Base-by-base conservation (phyloP, 371 early-diverging fungal genomes). In the Mucor irregularis region DNA sequence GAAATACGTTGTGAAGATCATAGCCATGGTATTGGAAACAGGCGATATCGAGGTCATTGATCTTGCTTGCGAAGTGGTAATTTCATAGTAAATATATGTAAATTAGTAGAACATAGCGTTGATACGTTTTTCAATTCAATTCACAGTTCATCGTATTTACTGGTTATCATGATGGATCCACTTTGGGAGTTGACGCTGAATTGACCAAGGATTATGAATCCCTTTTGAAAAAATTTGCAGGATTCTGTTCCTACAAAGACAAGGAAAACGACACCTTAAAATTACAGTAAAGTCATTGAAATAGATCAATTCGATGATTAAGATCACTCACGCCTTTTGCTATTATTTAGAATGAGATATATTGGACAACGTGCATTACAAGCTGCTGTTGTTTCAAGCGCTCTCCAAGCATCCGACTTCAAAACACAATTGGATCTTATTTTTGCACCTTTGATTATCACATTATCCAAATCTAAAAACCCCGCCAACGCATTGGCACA, bases 121-220 rank as follows among this genome's bases (percentile, higher is more conserved):
- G 33, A 53, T 28, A 37, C 35, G 17, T 16, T 13, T 14, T 55
- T 26, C 16, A 10, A 38, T 50, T 1, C n/a, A n/a, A n/a, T 22
- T 1, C 11, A 5, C 66, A 90, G 88, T 90, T 91, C 64, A 74
- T 87, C 5, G 59, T 74, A 29, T 92, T 92, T 66, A 84, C 88
- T 56, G 51, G 61, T 19, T 73, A 86, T 50, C 78, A 85, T 58
- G 82, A 85, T 55, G 90, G 91, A 5, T 78, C 87, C 4, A 85
- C 83, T 6, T 63, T 86, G 2, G 82, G 82, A 22, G 80, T 89
- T 5, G 91, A 91, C 64, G 54, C 71, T 10, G 90, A 90, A 47
- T 83, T 92, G 47, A 76, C 81, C 2, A 59, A 48, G 3, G 66
- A 83, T 26, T 91, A 89, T 66, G 78, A 80, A 55, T 31, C 31